Percentiles rank a stretch among this genome's conserved stretches.
Evolutionary conservation across 768 basidiomycete species (phyloP).

Genomic region (Collybia sordida): DNA sequence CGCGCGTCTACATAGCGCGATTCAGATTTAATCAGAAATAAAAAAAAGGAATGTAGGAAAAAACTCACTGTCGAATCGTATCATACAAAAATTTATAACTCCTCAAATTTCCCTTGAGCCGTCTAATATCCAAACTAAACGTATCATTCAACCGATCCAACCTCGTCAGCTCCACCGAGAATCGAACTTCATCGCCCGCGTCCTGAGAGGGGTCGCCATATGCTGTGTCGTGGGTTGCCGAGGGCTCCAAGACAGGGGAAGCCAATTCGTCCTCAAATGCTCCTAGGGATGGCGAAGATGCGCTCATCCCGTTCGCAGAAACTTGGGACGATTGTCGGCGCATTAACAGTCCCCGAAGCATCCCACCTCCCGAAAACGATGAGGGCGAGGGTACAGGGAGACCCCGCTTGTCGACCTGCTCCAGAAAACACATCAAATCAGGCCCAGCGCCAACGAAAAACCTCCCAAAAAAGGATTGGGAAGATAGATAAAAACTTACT

Average conservation of each 20-base stretch:
- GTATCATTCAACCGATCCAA: constrained; percentile 89
- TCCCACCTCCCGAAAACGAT: constrained; percentile 68
- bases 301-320: constrained; percentile 35
- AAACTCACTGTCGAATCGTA: constrained; percentile 77
- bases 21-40: background rate
- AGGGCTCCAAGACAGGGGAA: constrained; percentile 38
- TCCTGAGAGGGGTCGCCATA: constrained; percentile 86
- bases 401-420: constrained; percentile 85
- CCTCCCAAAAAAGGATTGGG: constrained; percentile 4
- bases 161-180: constrained; percentile 91
- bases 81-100: constrained; percentile 94
- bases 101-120: constrained; percentile 89
- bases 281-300: constrained; percentile 40
- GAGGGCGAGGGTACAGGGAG: constrained; percentile 80
- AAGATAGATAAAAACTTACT: constrained; percentile 55
- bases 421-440: constrained; percentile 9
- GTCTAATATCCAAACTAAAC: constrained; percentile 87
- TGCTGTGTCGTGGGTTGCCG: constrained; percentile 48
- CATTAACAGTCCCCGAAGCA: constrained; percentile 87
- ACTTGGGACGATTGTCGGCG: constrained; percentile 89
- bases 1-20: constrained; percentile 42
- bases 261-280: constrained; percentile 49
- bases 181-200: constrained; percentile 93
- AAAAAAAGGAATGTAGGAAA: constrained; percentile 6
- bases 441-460: constrained; percentile 3